Base-by-base conservation (phyloP, 176 grass and related monocot genomes). In the Miscanthus lutarioriparius region DNA sequence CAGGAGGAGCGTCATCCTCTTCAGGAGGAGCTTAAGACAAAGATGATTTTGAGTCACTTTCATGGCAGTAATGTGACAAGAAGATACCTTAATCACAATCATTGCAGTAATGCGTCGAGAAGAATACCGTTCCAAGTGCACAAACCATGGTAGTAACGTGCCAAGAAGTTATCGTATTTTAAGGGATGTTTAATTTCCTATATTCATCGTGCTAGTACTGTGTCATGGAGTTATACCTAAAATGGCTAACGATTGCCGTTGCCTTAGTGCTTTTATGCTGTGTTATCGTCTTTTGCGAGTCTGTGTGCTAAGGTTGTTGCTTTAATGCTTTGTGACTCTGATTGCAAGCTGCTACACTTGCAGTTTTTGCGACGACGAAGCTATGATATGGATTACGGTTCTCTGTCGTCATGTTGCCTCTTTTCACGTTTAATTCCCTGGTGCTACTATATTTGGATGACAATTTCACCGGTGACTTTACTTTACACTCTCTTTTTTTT, bases 291-390 rank as follows among this genome's bases (percentile, higher is more conserved):
- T 49, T 53, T 22, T 44, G 63, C 61, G 7, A 5, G 68, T 80
- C 49, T 67, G 51, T 74, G 73, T 13, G 25, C 63, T 48, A 25
- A 71, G 64, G 10, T 76, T 10, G 35, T 45, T 78, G 48, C 79
- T 70, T 76, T 39, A 82, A 62, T 47, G 38, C 4, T 75, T 70
- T 72, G 64, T 67, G 30, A 56, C 19, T 17, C 11, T 76, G 40
- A 1, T 61, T 56, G 61, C 49, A 40, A 41, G 11, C 26, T 75
- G n/a, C 48, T 49, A 20, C 22, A 19, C 5, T 7, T 15, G 33
- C 87, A 32, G 61, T 80, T 74, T 80, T 15, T 68, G 76, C 87
- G 62, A 53, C 28, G 39, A 63, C 44, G 63, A 70, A 62, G 7
- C 27, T 47, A 38, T 12, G 45, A 49, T 89, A 28, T 79, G 22